Percentiles rank a stretch among this genome's conserved stretches.
These are phyloP conservation scores for Fraxinus sp. DNA, from an alignment of 305 asterid species.

Conservation along the genomic window DNA sequence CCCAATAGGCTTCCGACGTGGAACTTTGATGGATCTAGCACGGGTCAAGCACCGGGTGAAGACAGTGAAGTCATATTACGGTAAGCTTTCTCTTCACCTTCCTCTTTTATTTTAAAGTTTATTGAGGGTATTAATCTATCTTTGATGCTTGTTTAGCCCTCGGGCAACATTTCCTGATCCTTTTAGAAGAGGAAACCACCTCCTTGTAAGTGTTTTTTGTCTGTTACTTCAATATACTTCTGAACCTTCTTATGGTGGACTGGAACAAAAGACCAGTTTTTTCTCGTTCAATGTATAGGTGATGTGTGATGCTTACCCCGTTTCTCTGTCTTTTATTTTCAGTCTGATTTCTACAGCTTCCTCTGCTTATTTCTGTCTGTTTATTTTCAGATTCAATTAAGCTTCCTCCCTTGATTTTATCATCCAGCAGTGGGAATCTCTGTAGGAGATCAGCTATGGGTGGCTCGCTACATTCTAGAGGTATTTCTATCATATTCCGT, in stretches of 20 bases:
- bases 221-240: not conserved
- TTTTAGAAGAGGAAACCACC: conserved; percentile 66
- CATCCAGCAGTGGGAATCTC: conserved; percentile 64
- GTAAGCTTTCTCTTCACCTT: not conserved
- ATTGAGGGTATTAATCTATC: not conserved
- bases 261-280: not conserved
- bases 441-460: conserved; percentile 68
- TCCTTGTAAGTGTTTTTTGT: conserved; percentile 45
- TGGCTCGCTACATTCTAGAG: conserved; percentile 76
- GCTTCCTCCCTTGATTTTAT: too few species aligned
- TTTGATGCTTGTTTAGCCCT: conserved; percentile 12
- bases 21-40: not conserved
- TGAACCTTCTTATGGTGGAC: not conserved
- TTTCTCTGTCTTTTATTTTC: too few species aligned
- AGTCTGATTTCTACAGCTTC: too few species aligned
- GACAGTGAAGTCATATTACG: not conserved
- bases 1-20: not conserved
- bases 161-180: conserved; percentile 12
- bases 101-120: not conserved
- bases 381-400: too few species aligned
- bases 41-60: not conserved
- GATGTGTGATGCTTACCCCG: conserved; percentile 66
- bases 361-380: too few species aligned
- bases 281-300: conserved; percentile 36
- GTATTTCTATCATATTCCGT: conserved; percentile 21